Evolutionary conservation across 139 green algal species (phyloP).

Genomic region (Yamagishiella unicocca): DNA sequence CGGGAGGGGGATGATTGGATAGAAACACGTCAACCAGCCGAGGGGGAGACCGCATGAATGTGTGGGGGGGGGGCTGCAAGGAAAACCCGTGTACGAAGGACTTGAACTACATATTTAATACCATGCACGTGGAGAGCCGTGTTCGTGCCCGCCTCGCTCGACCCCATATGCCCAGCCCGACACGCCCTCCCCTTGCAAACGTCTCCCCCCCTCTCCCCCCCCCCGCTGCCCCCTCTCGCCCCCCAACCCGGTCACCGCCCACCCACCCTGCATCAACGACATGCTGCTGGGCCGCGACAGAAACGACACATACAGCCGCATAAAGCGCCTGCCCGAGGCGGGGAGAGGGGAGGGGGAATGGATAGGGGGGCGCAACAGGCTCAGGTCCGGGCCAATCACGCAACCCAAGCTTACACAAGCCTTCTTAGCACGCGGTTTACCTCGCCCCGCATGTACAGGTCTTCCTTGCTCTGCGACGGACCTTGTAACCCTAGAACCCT

Average conservation of each 20-base stretch:
- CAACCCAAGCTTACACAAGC: neutral
- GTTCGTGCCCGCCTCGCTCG: too few relatives aligned
- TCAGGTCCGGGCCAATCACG: neutral
- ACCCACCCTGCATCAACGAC: constrained; percentile 23
- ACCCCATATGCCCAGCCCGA: neutral
- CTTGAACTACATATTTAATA: too few relatives aligned
- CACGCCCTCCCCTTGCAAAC: neutral
- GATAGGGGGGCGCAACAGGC: too few relatives aligned
- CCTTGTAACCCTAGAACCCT: neutral
- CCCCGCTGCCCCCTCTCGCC: neutral
- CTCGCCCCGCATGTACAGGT: neutral
- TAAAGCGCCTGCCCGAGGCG: neutral
- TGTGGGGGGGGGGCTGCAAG: neutral
- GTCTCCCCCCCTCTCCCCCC: neutral
- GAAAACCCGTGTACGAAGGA: too few relatives aligned
- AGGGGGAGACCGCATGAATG: neutral
- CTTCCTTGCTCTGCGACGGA: neutral
- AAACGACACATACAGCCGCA: constrained; percentile 4
- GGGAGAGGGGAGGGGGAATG: too few relatives aligned
- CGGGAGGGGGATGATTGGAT: neutral
- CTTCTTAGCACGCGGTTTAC: neutral
- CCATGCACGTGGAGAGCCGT: too few relatives aligned
- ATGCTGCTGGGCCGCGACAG: constrained; percentile 30
- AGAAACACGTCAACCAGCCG: neutral
- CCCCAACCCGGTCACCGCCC: neutral